Base-by-base conservation (phyloP, 192 early-diverging fungal species). In the Spizellomyces sp. region DNA sequence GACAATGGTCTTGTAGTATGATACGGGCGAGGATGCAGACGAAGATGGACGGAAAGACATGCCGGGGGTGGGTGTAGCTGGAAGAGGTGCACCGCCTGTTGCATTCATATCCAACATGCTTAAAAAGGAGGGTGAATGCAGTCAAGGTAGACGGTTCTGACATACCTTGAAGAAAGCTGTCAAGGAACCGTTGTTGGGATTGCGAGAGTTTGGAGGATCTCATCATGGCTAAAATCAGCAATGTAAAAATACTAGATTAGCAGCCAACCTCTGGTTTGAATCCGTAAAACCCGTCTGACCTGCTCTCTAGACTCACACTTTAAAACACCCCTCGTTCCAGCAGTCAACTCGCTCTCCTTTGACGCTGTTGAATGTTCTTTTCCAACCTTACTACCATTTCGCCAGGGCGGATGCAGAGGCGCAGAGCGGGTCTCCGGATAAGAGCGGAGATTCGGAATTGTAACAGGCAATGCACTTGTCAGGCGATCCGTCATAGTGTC, bases 131-230 rank as follows among this genome's bases (percentile, higher is more conserved):
- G 27, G 27, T 36, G 27, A 36, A 36, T 3, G 52, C 27, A 36
- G 27, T 36, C 27, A 36, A 36, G 27, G 27, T 36, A 36, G 27
- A 36, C 27, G 3, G 27, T 8, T 41, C 14, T 61, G 4, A 14
- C 7, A 14, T 5, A 61, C 59, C 69, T 21, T 54, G 50, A 48
- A 21, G 78, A 43, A 61, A 80, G 58, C 54, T 57, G 41, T 83
- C 80, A 6, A 80, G 71, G 48, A 70, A 76, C 7, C 68, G 43
- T 61, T 84, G 83, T 58, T 84, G 83, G 3, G 69, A 70, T 27
- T 45, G 55, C 1, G 69, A 68, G 44, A 84, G 80, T 69, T 84
- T 84, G n/a, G 83, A 84, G 4, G 72, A 8, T 15, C 69, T 72
- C 79, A 84, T 84, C 79, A 84, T 81, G 42, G 75, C 82, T 82